phyloP scores from a whole-genome alignment of 2,329 filamentous ascomycete species.

The Fusarium sp. region DNA sequence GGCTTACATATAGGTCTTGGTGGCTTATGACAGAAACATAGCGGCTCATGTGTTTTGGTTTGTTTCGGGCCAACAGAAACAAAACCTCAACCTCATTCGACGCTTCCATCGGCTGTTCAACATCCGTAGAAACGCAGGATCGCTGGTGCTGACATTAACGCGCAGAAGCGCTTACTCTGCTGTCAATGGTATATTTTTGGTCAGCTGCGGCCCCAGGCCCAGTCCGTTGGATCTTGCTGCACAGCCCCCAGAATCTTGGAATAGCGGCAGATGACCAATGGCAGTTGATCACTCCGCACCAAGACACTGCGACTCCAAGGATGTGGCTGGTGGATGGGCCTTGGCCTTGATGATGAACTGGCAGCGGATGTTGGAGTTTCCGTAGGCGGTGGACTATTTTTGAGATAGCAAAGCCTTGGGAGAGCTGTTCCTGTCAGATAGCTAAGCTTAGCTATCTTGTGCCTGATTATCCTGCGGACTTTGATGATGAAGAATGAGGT shows the following conservation, averaged over 20 bases:
- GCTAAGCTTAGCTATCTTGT: conserved; percentile 11
- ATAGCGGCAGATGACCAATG: conserved; percentile 30
- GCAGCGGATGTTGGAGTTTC: conserved; percentile 32
- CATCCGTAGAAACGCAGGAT: conserved; percentile 11
- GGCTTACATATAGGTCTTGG: conserved; percentile 3
- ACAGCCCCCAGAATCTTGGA: conserved; percentile 36
- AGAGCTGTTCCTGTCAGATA: conserved; percentile 22
- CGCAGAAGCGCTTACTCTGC: conserved; percentile 26
- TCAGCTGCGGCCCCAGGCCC: conserved; percentile 13
- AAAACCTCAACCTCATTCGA: conserved; percentile 3
- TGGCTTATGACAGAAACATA: conserved; percentile 8
- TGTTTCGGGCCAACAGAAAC: neutral
- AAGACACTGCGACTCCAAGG: conserved; percentile 3
- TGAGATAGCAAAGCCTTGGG: conserved; percentile 20
- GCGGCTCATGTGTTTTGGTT: neutral
- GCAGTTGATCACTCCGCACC: conserved; percentile 1
- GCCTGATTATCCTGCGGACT: conserved; percentile 8
- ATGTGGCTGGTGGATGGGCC: conserved; percentile 19
- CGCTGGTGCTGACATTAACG: conserved; percentile 25
- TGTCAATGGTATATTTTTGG: conserved; percentile 27
- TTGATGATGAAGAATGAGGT: conserved; percentile 15
- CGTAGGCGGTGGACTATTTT: conserved; percentile 26
- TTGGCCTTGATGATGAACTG: conserved; percentile 13
- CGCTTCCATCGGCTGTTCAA: conserved; percentile 14
- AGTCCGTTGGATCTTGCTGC: conserved; percentile 12